These are phyloP conservation scores for Eimeria falciformis DNA, from an alignment of 169 alveolate genomes.

Conservation along the genomic window DNA sequence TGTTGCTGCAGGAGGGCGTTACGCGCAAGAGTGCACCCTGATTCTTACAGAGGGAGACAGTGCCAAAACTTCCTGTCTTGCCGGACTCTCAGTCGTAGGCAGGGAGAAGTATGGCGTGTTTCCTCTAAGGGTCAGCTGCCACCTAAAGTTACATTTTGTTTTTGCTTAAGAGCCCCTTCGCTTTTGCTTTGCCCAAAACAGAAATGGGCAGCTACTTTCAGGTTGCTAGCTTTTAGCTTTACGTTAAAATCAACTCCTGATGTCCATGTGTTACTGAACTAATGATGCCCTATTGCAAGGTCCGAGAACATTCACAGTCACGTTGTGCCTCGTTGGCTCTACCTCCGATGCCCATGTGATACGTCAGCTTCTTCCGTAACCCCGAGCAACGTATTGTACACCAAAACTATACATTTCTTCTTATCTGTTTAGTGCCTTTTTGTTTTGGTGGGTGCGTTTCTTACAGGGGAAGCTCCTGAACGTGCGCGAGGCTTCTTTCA, in stretches of 20 bases:
- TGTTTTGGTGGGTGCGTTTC: background rate
- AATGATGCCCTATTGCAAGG: too few species aligned
- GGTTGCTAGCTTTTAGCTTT: too few species aligned
- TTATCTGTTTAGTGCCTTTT: background rate
- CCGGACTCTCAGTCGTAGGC: slow-evolving; percentile 99
- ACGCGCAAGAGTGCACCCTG: slow-evolving; percentile 95
- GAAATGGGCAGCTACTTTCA: too few species aligned
- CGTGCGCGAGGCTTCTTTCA: slow-evolving; percentile 98
- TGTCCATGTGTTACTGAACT: too few species aligned
- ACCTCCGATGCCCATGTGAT: background rate
- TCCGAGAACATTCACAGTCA: too few species aligned
- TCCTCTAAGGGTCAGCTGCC: slow-evolving; percentile 89
- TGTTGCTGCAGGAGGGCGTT: slow-evolving; percentile 91
- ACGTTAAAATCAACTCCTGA: too few species aligned
- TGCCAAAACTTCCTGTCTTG: slow-evolving; percentile 99
- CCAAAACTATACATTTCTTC: too few species aligned
- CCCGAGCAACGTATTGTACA: too few species aligned
- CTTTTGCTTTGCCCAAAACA: background rate
- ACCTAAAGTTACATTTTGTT: background rate
- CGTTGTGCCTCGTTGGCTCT: too few species aligned
- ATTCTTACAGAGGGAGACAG: slow-evolving; percentile 99
- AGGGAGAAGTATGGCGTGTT: slow-evolving; percentile 99
- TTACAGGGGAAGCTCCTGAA: slow-evolving; percentile 98
- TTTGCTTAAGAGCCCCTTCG: background rate
- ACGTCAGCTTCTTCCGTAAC: background rate